Evolutionary conservation across 2,329 filamentous ascomycete genomes (phyloP).

Genomic region (Nectriaceae sp.): DNA sequence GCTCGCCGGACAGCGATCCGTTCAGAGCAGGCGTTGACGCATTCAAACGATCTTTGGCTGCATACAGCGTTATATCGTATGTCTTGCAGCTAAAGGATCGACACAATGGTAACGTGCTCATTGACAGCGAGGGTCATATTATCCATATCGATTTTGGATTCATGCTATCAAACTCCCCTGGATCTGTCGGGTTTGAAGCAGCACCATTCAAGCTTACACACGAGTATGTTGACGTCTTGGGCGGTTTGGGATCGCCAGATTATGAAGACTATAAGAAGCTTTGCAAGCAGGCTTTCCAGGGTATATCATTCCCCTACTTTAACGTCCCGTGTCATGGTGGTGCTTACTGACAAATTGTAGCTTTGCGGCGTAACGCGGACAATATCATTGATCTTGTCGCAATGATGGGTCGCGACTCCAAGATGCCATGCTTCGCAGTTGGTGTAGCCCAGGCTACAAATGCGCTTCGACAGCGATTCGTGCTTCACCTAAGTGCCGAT

Average conservation of each 20-base stretch:
- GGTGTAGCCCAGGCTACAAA: conserved; percentile 72
- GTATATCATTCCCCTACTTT: conserved; percentile 42
- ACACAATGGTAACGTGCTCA: conserved; percentile 84
- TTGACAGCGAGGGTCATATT: conserved; percentile 84
- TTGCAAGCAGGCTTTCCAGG: conserved; percentile 84
- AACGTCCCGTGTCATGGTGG: not conserved
- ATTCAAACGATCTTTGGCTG: conserved; percentile 79
- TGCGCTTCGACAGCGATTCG: conserved; percentile 72
- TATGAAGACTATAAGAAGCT: conserved; percentile 76
- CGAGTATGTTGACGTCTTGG: conserved; percentile 83
- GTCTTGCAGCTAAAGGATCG: conserved; percentile 82
- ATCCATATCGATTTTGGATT: conserved; percentile 90
- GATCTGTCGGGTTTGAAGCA: conserved; percentile 82
- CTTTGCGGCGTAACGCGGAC: conserved; percentile 75
- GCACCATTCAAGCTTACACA: conserved; percentile 85
- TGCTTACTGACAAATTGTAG: conserved; percentile 39
- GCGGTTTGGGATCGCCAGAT: conserved; percentile 68
- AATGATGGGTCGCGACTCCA: conserved; percentile 81
- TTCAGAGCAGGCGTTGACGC: conserved; percentile 74
- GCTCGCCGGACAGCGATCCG: conserved; percentile 65
- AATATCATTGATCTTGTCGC: conserved; percentile 79
- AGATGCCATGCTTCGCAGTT: conserved; percentile 81
- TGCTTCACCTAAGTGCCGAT: conserved; percentile 79
- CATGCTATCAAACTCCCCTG: conserved; percentile 85
- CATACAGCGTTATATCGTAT: conserved; percentile 84